Conservation (phyloP, 352 stramenopile species). For the Sclerospora graminicola region DNA sequence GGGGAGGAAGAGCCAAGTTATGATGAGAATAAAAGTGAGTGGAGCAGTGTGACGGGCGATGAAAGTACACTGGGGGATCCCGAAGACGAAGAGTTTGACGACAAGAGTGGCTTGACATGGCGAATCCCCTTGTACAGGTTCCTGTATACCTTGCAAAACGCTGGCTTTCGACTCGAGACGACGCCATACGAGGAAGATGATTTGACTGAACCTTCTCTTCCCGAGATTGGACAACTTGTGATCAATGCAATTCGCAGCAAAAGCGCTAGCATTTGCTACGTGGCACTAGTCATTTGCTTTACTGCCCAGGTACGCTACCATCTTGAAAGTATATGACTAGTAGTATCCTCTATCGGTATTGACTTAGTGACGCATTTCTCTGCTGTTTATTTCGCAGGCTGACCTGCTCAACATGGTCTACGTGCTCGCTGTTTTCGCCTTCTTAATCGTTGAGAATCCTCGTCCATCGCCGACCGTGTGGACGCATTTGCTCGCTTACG, state of each 20-base stretch:
- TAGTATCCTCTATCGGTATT: no score
- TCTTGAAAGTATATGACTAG: no score
- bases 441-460: conserved; percentile 68
- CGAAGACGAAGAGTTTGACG: conserved; percentile 74
- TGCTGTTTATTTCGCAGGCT: conserved; percentile 30
- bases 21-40: conserved; percentile 70
- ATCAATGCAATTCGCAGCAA: conserved; percentile 63
- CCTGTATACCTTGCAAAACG: conserved; percentile 64
- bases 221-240: conserved; percentile 43
- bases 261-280: conserved; percentile 50
- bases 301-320: conserved; percentile 41
- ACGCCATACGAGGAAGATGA: conserved; percentile 71
- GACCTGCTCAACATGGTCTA: conserved; percentile 77
- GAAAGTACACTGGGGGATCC: conserved; percentile 70
- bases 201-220: conserved; percentile 48
- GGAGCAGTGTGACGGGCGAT: conserved; percentile 78
- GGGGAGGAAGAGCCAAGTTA: conserved; percentile 25
- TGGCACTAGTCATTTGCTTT: conserved; percentile 57
- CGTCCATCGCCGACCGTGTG: conserved; percentile 48
- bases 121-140: conserved; percentile 51
- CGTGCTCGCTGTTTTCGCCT: conserved; percentile 54
- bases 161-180: conserved; percentile 56
- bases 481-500: conserved; percentile 74
- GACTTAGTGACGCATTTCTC: conserved; percentile 1
- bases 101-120: conserved; percentile 41